Percentiles rank a stretch among this genome's conserved stretches.
Evolutionary conservation across 768 basidiomycete genomes (phyloP).

Genomic region (Lactifluus subvellereus): DNA sequence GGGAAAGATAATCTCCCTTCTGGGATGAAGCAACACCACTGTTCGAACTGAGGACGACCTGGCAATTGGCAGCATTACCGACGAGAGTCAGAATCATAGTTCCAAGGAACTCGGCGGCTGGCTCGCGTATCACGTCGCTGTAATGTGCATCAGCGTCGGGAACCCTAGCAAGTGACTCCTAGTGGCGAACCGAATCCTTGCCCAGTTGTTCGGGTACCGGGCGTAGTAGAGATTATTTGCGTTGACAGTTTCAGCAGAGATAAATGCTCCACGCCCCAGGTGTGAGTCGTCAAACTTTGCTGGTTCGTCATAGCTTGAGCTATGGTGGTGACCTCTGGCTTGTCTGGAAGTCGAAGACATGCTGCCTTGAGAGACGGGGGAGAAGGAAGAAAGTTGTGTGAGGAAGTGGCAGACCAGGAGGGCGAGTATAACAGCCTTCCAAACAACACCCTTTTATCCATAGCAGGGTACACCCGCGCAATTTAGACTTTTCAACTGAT

Average conservation of each 20-base stretch:
- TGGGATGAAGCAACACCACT: constrained; percentile 23
- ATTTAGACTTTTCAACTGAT: neutral
- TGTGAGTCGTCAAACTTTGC: neutral
- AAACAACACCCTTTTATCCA: constrained; percentile 1
- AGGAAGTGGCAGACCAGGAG: neutral
- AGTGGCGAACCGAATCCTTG: constrained; percentile 22
- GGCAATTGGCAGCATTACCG: constrained; percentile 25
- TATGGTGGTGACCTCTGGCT: neutral
- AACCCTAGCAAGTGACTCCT: neutral
- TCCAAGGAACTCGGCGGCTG: constrained; percentile 28
- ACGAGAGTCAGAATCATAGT: constrained; percentile 28
- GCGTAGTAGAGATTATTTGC: constrained; percentile 8
- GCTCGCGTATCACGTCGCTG: constrained; percentile 22
- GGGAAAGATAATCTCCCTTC: constrained; percentile 26
- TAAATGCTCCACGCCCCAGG: neutral
- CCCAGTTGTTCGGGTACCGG: constrained; percentile 24
- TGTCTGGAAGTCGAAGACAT: constrained; percentile 4
- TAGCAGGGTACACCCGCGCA: neutral
- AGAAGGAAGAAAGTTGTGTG: neutral
- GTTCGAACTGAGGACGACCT: constrained; percentile 25
- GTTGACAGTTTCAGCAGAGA: neutral
- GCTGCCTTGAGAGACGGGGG: no score
- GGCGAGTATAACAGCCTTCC: neutral
- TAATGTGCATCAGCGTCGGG: neutral
- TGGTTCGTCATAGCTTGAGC: neutral